Evolutionary conservation across 2,329 filamentous ascomycete genomes (phyloP).

Genomic region (Exophiala calicioides): DNA sequence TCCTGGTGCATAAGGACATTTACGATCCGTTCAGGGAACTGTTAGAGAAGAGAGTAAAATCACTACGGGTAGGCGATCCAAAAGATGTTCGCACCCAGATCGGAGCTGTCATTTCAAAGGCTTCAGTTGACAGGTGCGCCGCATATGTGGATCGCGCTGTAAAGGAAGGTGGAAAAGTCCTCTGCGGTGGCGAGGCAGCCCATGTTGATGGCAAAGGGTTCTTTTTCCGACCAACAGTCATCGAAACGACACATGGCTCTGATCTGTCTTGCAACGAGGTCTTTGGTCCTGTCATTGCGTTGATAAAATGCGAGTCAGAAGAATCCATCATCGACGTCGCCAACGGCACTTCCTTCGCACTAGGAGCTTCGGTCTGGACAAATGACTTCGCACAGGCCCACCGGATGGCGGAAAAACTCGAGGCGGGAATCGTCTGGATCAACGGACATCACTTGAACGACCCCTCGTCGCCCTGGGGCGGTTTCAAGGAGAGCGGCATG

Average conservation of each 20-base stretch:
- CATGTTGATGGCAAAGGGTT: constrained; percentile 55
- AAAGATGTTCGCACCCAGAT: constrained; percentile 61
- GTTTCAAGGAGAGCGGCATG: constrained; percentile 64
- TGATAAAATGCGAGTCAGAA: constrained; percentile 51
- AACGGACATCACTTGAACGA: constrained; percentile 69
- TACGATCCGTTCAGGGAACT: constrained; percentile 43
- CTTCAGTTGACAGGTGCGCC: constrained; percentile 45
- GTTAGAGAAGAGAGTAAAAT: constrained; percentile 52
- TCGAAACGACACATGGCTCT: constrained; percentile 37
- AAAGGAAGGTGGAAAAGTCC: constrained; percentile 42
- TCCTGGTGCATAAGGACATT: constrained; percentile 53
- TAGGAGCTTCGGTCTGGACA: constrained; percentile 55
- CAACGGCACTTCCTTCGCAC: constrained; percentile 53
- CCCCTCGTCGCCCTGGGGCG: constrained; percentile 70
- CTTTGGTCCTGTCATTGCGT: constrained; percentile 55
- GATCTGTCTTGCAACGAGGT: constrained; percentile 45
- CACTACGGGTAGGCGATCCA: constrained; percentile 58
- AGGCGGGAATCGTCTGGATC: constrained; percentile 51
- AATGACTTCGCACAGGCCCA: constrained; percentile 52
- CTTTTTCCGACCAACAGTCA: constrained; percentile 51
- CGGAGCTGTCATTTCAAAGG: constrained; percentile 61
- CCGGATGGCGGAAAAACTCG: constrained; percentile 49
- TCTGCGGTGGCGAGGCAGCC: constrained; percentile 55
- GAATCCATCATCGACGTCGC: constrained; percentile 50
- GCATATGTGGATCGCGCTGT: constrained; percentile 41